phyloP scores from a whole-genome alignment of 2,329 filamentous ascomycete genomes.

The Pseudocercospora pini-densiflorae region DNA sequence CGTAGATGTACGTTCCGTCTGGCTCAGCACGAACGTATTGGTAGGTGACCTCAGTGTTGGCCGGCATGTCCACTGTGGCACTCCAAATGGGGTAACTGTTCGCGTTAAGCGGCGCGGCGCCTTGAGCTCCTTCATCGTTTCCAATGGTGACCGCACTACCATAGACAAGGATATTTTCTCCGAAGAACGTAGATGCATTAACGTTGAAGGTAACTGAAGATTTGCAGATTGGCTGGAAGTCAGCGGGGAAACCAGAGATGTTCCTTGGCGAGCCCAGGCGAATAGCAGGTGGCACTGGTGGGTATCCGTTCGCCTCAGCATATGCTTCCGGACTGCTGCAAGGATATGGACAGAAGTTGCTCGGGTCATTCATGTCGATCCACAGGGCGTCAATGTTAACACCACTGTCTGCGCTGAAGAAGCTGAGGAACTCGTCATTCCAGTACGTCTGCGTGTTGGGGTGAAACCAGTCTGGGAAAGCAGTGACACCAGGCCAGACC shows the following conservation, averaged over 20 bases:
- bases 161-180: constrained; percentile 42
- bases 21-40: constrained; percentile 39
- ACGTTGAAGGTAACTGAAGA: constrained; percentile 41
- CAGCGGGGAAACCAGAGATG: constrained; percentile 70
- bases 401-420: constrained; percentile 67
- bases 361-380: constrained; percentile 72
- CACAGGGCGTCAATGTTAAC: constrained; percentile 74
- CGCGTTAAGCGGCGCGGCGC: constrained; percentile 36
- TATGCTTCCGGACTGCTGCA: constrained; percentile 44
- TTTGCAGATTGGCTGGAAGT: constrained; percentile 64
- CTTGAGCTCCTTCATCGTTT: constrained; percentile 30
- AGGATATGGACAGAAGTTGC: constrained; percentile 57
- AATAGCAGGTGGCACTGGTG: constrained; percentile 67
- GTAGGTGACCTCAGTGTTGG: constrained; percentile 38
- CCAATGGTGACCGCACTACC: constrained; percentile 41
- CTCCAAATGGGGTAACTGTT: constrained; percentile 43
- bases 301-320: constrained; percentile 50
- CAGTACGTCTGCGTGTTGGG: constrained; percentile 68
- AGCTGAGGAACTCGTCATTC: constrained; percentile 67
- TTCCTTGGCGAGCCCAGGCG: constrained; percentile 63
- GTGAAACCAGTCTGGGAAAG: constrained; percentile 70
- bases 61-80: constrained; percentile 39
- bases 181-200: constrained; percentile 39
- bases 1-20: constrained; percentile 40
- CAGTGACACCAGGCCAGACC: constrained; percentile 71